phyloP scores from a whole-genome alignment of 129 eudicot species.

The Ambrosia trifida region DNA sequence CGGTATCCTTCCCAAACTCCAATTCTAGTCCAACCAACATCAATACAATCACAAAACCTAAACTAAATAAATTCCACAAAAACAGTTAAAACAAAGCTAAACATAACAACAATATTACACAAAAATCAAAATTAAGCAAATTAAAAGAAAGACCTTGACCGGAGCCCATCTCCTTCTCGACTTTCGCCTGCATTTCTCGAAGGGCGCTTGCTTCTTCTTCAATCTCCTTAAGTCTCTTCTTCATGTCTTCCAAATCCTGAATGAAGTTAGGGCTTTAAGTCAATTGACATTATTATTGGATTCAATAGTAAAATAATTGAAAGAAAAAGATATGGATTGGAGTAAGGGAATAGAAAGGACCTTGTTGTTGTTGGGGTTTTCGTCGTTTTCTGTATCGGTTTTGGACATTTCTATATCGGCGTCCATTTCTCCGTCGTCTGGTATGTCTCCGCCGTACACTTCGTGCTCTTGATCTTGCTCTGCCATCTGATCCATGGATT shows the following conservation, averaged over 20 bases:
- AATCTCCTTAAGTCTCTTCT: conserved; percentile 72
- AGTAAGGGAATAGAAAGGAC: conserved; percentile 17
- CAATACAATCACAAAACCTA: neutral
- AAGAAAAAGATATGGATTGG: neutral
- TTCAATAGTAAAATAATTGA: conserved; percentile 21
- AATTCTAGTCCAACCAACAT: neutral
- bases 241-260: conserved; percentile 69
- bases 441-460: conserved; percentile 62
- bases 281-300: conserved; percentile 23
- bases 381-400: conserved; percentile 48
- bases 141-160: conserved; percentile 49
- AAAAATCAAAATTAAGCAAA: neutral
- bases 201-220: conserved; percentile 84
- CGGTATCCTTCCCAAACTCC: neutral
- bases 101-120: conserved; percentile 1
- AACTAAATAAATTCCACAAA: neutral
- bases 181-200: conserved; percentile 78
- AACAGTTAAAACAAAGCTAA: conserved; percentile 6
- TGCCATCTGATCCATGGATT: conserved; percentile 35
- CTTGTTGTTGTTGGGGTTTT: conserved; percentile 42
- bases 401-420: conserved; percentile 50
- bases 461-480: conserved; percentile 65
- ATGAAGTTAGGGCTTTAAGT: conserved; percentile 35
- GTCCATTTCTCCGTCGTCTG: conserved; percentile 64
- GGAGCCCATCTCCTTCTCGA: conserved; percentile 67